These are phyloP conservation scores for Ambrosiella cleistominuta DNA, from an alignment of 2,329 filamentous ascomycete genomes.

Conservation along the genomic window DNA sequence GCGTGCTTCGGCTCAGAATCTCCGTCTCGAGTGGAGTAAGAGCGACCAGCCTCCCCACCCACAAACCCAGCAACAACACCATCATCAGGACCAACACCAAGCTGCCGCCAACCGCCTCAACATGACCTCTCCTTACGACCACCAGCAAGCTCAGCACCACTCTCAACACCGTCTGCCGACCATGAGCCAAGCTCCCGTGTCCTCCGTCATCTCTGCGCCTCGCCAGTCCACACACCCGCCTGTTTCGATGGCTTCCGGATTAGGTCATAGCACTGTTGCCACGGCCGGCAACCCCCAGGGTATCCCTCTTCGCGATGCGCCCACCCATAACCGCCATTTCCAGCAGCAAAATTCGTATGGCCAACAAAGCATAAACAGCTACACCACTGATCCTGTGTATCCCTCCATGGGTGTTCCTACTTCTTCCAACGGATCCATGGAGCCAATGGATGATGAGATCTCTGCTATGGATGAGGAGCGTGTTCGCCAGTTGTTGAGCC, in stretches of 20 bases:
- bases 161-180: constrained; percentile 7
- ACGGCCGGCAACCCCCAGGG: not conserved
- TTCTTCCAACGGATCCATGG: constrained; percentile 3
- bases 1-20: constrained; percentile 4
- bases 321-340: not conserved
- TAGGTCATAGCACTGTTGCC: not conserved
- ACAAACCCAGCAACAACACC: constrained; percentile 7
- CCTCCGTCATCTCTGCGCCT: constrained; percentile 5
- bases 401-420: not conserved
- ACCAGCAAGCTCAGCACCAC: constrained; percentile 1
- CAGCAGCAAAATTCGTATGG: not conserved
- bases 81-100: constrained; percentile 7
- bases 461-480: constrained; percentile 8
- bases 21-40: constrained; percentile 10
- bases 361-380: not conserved
- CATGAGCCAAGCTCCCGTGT: constrained; percentile 1
- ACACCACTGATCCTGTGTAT: constrained; percentile 1
- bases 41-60: constrained; percentile 8
- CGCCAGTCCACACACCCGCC: not conserved
- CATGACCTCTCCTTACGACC: not conserved
- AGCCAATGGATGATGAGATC: constrained; percentile 10
- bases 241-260: not conserved
- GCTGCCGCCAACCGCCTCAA: not conserved
- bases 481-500: constrained; percentile 8
- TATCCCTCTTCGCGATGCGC: constrained; percentile 1